A percentile compares a stretch with the other conserved stretches of the same genome.
Evolutionary conservation across 306 rosid species (phyloP).

Genomic region (Prunus mongolica): DNA sequence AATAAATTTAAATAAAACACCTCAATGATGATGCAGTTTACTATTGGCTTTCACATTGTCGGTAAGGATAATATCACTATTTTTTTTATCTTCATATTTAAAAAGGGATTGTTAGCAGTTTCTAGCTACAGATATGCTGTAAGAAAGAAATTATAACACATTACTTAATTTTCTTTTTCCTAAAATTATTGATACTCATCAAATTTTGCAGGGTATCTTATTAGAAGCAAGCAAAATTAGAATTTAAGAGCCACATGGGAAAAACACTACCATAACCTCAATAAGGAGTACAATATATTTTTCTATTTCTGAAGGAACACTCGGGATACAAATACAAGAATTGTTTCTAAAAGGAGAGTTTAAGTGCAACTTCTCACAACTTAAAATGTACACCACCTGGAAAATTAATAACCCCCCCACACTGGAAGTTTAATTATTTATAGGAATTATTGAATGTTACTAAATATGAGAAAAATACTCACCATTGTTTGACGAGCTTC

Average conservation of each 20-base stretch:
- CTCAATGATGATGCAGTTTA: neutral
- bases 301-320: neutral
- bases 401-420: neutral
- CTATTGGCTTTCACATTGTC: neutral
- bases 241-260: neutral
- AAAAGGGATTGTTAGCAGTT: neutral
- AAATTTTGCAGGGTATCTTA: neutral
- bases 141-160: neutral
- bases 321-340: neutral
- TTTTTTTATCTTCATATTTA: neutral
- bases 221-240: neutral
- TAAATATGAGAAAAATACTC: slow-evolving; percentile 19
- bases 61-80: neutral
- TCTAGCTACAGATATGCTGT: neutral
- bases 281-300: neutral
- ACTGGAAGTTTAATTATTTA: neutral
- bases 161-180: neutral
- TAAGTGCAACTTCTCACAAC: neutral
- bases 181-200: no score
- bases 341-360: neutral
- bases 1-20: neutral
- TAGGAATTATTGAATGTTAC: neutral
- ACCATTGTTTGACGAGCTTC: slow-evolving; percentile 99
- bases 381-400: neutral
- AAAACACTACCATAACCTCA: neutral